These are phyloP conservation scores for Epichloe coenophiala DNA, from an alignment of 2,329 filamentous ascomycete genomes.

Conservation along the genomic window DNA sequence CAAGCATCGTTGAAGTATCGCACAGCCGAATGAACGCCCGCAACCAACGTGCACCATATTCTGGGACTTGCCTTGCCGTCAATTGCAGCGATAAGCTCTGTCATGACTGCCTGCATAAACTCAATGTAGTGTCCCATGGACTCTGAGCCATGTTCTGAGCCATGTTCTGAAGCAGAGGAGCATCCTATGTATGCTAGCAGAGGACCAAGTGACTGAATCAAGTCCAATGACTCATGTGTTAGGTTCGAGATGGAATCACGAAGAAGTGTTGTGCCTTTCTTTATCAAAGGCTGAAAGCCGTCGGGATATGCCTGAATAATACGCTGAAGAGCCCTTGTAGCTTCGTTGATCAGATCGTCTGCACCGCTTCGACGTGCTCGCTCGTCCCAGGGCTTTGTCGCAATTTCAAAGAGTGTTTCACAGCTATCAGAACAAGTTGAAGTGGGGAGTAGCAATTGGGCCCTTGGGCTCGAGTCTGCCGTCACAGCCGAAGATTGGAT, in stretches of 20 bases:
- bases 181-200: conserved; percentile 37
- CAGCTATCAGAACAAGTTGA: conserved; percentile 25
- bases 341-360: conserved; percentile 27
- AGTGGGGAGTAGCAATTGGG: conserved; percentile 20
- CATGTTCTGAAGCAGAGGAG: conserved; percentile 18
- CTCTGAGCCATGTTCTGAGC: conserved; percentile 9
- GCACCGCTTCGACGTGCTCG: conserved; percentile 10
- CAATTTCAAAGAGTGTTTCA: conserved; percentile 19
- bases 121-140: conserved; percentile 28
- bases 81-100: conserved; percentile 23
- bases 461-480: background rate
- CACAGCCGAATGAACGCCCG: conserved; percentile 21
- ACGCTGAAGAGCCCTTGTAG: conserved; percentile 26
- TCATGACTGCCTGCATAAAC: conserved; percentile 22
- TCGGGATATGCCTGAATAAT: conserved; percentile 21
- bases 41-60: conserved; percentile 25
- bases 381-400: conserved; percentile 12
- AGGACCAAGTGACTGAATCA: conserved; percentile 24
- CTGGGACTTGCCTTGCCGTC: conserved; percentile 16
- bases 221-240: conserved; percentile 11
- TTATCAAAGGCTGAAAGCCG: conserved; percentile 22
- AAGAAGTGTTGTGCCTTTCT: conserved; percentile 14
- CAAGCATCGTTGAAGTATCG: conserved; percentile 30
- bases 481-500: background rate
- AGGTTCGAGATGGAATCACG: conserved; percentile 11